Conservation (phyloP, 129 eudicot genomes). For the Kitagawia praeruptora region DNA sequence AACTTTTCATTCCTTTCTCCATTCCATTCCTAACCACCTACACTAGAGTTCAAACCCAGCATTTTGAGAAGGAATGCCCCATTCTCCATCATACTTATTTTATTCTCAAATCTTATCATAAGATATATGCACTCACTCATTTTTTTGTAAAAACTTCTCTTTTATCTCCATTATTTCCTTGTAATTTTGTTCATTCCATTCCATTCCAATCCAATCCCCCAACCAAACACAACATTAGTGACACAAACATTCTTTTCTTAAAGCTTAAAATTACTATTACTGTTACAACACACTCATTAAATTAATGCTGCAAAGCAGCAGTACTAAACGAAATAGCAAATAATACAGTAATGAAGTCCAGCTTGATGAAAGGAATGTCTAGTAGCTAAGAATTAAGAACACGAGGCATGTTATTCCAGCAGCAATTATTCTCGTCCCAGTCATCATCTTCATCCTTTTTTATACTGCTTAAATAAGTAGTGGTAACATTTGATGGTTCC, state of each 20-base stretch:
- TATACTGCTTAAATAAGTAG: neutral
- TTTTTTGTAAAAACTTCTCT: no score
- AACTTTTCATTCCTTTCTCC: no score
- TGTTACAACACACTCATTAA: neutral
- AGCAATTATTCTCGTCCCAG: neutral
- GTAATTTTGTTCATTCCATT: no score
- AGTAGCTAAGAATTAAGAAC: neutral
- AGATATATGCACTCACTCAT: no score
- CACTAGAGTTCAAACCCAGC: no score
- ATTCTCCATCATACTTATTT: no score
- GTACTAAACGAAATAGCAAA: neutral
- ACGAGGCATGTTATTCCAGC: constrained; percentile 5
- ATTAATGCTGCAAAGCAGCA: neutral
- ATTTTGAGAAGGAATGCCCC: no score
- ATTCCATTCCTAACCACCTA: no score
- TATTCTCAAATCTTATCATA: no score
- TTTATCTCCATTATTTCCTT: no score
- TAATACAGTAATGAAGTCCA: neutral
- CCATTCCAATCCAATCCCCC: no score
- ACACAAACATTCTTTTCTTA: neutral
- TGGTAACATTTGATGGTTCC: constrained; percentile 20
- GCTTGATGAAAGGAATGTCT: neutral
- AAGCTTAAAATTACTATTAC: neutral
- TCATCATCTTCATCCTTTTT: neutral
- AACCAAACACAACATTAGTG: no score